phyloP scores from a whole-genome alignment of 108 stramenopile genomes.

The Mediolabrus comicus region DNA sequence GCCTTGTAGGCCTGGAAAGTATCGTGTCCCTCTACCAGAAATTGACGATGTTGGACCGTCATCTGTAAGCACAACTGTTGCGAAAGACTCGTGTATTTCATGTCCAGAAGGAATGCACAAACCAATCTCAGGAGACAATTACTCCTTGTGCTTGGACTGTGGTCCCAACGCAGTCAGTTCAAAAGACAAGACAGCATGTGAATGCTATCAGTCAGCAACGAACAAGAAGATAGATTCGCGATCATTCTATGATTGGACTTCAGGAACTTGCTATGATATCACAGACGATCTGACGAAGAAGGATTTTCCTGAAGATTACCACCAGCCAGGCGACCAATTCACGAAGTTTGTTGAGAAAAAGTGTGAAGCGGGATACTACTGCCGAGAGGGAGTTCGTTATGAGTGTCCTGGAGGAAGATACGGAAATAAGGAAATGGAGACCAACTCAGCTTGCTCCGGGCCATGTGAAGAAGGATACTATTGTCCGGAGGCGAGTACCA shows the following conservation, averaged over 20 bases:
- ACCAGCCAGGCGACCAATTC: slow-evolving; percentile 19
- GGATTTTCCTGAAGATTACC: slow-evolving; percentile 13
- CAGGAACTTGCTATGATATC: slow-evolving; percentile 7
- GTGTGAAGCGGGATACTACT: slow-evolving; percentile 27
- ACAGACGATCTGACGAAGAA: not conserved
- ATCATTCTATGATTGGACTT: slow-evolving; percentile 19
- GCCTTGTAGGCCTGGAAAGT: slow-evolving; percentile 30
- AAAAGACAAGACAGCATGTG: slow-evolving; percentile 22
- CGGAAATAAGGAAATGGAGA: slow-evolving; percentile 23
- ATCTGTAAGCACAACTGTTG: slow-evolving; percentile 2
- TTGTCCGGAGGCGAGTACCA: slow-evolving; percentile 28
- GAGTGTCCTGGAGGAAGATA: slow-evolving; percentile 26
- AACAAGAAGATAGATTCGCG: slow-evolving; percentile 3
- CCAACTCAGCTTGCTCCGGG: slow-evolving; percentile 8
- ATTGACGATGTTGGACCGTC: slow-evolving; percentile 1
- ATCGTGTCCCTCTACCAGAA: slow-evolving; percentile 8
- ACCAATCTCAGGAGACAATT: slow-evolving; percentile 16
- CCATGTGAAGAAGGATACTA: slow-evolving; percentile 25
- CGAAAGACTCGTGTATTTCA: slow-evolving; percentile 8
- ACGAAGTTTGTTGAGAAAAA: slow-evolving; percentile 14
- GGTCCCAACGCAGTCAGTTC: slow-evolving; percentile 31
- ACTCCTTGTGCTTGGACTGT: slow-evolving; percentile 17
- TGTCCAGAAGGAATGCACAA: slow-evolving; percentile 34
- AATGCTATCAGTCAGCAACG: slow-evolving; percentile 41
- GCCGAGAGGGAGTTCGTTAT: slow-evolving; percentile 25